Evolutionary conservation across 2,329 filamentous ascomycete genomes (phyloP), one percentile per base, ranked within the genome.

Genomic region (Cordyceps farinosa): DNA sequence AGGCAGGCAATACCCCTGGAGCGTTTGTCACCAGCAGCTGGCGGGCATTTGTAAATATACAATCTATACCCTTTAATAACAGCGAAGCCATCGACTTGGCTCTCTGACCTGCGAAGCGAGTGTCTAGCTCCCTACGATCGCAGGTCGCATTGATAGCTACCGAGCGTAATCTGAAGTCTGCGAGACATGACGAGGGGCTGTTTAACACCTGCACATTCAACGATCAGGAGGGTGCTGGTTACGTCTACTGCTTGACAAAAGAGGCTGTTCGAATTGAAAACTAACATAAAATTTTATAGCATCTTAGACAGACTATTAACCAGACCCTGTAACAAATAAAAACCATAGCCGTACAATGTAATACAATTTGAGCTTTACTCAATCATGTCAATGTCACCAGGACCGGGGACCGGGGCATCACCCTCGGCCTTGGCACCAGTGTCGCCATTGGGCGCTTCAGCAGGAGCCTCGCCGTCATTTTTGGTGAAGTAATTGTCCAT

Each of bases 401-500:
- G 44, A 17, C 47, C 50, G 17, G 63, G 38, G 45, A 75, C 78
- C 22, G 71, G 61, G 56, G 67, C 63, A 2, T 62, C 63, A 65
- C 69, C 69, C 29, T 69, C 65, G 63, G 70, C 69, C 51, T 72
- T 68, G 3, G 62, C 67, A 17, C 66, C 64, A 32, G 65, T 66
- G 17, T 66, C 67, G 13, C 70, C 71, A 62, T 75, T 69, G 34
- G 76, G 68, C 7, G 71, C 67, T 32, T 72, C 77, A 44, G 75
- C 77, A n/a, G 71, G 75, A 58, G 77, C 72, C 53, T 69, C 70
- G 58, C 69, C 65, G 55, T 69, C 70, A 58, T 69, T 65, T 32
- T 78, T 79, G 36, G 84, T 87, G 80, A 92, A 97, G 76, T 97
- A 97, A 72, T 97, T 91, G 36, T 89, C 92, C 93, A 97, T 97